Evolutionary conservation across 2,329 filamentous ascomycete genomes (phyloP).

Genomic region (Calonectria pauciramosa): DNA sequence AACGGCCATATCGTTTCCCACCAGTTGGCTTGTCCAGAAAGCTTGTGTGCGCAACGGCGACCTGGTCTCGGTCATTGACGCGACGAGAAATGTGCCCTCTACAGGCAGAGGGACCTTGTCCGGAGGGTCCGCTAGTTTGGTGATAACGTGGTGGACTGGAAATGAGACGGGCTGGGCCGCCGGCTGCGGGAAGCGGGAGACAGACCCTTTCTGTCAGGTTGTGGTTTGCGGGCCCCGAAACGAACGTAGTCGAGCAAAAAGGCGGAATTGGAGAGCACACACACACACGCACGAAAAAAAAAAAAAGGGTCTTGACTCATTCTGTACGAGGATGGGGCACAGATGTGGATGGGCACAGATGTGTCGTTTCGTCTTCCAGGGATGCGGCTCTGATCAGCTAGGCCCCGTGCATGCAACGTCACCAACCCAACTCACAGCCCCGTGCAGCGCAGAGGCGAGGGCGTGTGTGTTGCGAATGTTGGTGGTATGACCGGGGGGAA

Average conservation of each 20-base stretch:
- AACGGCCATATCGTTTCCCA: conserved; percentile 34
- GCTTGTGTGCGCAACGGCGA: conserved; percentile 27
- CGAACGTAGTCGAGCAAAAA: conserved; percentile 4
- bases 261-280: background rate
- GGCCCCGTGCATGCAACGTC: conserved; percentile 25
- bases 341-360: conserved; percentile 10
- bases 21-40: conserved; percentile 39
- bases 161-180: conserved; percentile 22
- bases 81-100: conserved; percentile 27
- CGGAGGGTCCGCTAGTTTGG: background rate
- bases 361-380: conserved; percentile 24
- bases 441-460: conserved; percentile 32
- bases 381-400: conserved; percentile 25
- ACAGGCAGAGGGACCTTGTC: background rate
- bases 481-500: conserved; percentile 8
- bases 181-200: conserved; percentile 23
- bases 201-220: background rate
- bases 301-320: conserved; percentile 1
- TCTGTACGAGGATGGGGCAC: conserved; percentile 10
- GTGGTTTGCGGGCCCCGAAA: conserved; percentile 21
- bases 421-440: conserved; percentile 34
- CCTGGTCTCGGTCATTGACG: background rate
- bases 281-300: background rate
- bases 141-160: conserved; percentile 23
- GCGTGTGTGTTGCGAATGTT: conserved; percentile 26